Conservation (phyloP, 2,329 filamentous ascomycete genomes). For the Domatiomyces catenatus region DNA sequence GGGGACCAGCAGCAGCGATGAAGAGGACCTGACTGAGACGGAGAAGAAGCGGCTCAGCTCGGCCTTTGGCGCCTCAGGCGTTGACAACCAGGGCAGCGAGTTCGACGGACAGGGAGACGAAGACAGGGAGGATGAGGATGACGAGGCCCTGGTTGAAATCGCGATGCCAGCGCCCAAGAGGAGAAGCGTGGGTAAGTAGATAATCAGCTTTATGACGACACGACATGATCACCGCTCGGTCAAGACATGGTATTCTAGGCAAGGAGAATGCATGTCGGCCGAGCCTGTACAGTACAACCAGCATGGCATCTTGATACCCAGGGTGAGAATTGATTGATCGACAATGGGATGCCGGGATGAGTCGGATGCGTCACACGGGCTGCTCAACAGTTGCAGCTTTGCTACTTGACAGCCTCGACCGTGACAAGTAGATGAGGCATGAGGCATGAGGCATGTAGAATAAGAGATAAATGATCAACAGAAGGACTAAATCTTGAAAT, state of each 20-base stretch:
- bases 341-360: background rate
- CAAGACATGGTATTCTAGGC: background rate
- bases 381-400: background rate
- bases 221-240: background rate
- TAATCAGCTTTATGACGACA: background rate
- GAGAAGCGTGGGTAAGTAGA: conserved; percentile 3
- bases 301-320: background rate
- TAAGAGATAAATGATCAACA: background rate
- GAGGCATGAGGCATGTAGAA: background rate
- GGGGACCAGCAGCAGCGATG: conserved; percentile 18
- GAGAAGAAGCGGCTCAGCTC: conserved; percentile 12
- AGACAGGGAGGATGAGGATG: conserved; percentile 15
- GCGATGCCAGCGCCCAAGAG: conserved; percentile 25
- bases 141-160: conserved; percentile 29
- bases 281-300: background rate
- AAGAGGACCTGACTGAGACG: conserved; percentile 13
- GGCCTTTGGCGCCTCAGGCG: conserved; percentile 8
- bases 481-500: no score
- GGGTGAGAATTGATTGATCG: background rate
- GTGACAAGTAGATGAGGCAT: background rate
- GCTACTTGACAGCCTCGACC: background rate
- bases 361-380: background rate
- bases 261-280: background rate
- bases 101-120: conserved; percentile 16
- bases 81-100: conserved; percentile 15